Evolutionary conservation across 345 rosid species (phyloP), one percentile per base, ranked within the genome.

Genomic region (Heritiera littoralis): DNA sequence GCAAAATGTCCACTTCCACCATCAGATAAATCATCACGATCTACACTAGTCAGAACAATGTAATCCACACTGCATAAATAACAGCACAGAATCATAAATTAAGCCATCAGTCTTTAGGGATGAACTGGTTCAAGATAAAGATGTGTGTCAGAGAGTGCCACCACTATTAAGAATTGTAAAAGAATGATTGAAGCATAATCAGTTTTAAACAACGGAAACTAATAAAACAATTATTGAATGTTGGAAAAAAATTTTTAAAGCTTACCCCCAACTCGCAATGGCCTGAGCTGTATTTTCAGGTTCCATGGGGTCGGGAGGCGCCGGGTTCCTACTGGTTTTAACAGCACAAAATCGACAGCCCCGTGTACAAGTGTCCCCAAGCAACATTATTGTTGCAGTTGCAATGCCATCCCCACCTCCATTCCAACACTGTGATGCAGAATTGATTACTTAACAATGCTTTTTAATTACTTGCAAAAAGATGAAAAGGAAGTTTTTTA

Each of bases 1-100:
- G 95, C 94, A 93, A 94, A 97, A 92, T 97, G 99, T 55, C 92
- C 97, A 83, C 99, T 97, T 77, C 99, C 98, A 28, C 99, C 98
- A 87, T 97, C 98, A 76, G 94, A 97, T 51, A 97, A 64, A 89
- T 97, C 99, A 59, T 97, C 98, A 80, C 99, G 98, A 80, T 97
- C 99, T 18, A 97, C 99, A 70, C 99, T 97, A 14, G 99, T 97
- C 15, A 97, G 77, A 82, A 97, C 98, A 79, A 97, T 97, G 80
- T 94, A 97, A 78, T 97, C 98, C 86, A 97, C 99, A 80, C 97
- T 96, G 77, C 78, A 83, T 52, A 77, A 2, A 52, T 40, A 67
- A 63, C 73, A 82, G 2, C 23, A 56, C 41, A 9, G 28, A 38
- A 74, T 65, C 32, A 43, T 11, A 72, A 79, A 65, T 52, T 51